Conservation (phyloP, 1,284 basidiomycete species). For the Irpex sp. region DNA sequence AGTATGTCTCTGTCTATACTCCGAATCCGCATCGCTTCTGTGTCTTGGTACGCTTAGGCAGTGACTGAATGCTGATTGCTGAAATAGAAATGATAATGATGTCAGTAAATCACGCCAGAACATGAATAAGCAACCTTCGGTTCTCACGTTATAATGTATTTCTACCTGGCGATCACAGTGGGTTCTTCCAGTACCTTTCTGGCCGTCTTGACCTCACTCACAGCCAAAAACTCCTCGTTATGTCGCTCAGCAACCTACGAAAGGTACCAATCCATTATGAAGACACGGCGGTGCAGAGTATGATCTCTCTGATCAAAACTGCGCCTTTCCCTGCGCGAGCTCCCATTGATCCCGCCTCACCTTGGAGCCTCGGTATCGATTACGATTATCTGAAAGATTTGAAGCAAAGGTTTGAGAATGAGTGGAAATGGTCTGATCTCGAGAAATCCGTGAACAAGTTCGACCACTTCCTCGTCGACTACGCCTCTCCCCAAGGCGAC, state of each 20-base stretch:
- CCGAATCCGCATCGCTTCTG: too few relatives aligned
- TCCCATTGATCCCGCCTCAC: not conserved
- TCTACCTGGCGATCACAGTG: too few relatives aligned
- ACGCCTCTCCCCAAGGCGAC: slow-evolving; percentile 5
- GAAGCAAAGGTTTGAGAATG: not conserved
- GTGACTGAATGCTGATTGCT: too few relatives aligned
- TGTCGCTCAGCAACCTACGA: not conserved
- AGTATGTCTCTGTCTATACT: too few relatives aligned
- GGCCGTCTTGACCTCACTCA: not conserved
- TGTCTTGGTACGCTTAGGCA: too few relatives aligned
- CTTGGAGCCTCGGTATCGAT: not conserved
- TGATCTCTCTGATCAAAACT: not conserved
- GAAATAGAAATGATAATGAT: too few relatives aligned
- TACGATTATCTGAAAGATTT: not conserved
- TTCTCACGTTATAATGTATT: too few relatives aligned
- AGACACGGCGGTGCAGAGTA: not conserved
- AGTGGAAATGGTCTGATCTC: slow-evolving; percentile 12
- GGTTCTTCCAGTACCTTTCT: not conserved
- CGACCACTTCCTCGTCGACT: slow-evolving; percentile 10
- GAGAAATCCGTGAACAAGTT: slow-evolving; percentile 14
- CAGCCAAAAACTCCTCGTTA: not conserved
- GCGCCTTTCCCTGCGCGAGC: not conserved
- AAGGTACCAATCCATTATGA: not conserved
- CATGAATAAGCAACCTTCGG: too few relatives aligned
- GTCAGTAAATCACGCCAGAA: too few relatives aligned